Percentiles rank a stretch among this genome's conserved stretches.
phyloP scores from a whole-genome alignment of 2,329 filamentous ascomycete species.

The Colletotrichum sp. region DNA sequence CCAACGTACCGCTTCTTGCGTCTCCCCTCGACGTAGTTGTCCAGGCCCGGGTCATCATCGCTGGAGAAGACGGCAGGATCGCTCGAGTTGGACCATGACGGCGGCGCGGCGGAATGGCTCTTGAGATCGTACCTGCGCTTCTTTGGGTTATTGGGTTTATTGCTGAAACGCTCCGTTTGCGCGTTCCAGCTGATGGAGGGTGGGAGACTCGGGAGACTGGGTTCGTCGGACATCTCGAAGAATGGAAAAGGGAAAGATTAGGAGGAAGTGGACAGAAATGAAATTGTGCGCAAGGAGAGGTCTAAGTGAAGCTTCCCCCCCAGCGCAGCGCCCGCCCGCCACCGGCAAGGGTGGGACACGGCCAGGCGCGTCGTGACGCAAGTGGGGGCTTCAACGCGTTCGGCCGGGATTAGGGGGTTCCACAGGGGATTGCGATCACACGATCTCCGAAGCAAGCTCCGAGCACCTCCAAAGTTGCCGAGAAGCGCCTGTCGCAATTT shows the following conservation, averaged over 20 bases:
- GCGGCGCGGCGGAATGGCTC: conserved; percentile 28
- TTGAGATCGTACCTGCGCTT: conserved; percentile 40
- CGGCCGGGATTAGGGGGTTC: not conserved
- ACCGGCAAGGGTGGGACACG: conserved; percentile 5
- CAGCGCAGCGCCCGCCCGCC: not conserved
- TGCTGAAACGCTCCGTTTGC: conserved; percentile 41
- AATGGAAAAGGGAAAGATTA: not conserved
- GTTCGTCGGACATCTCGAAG: conserved; percentile 42
- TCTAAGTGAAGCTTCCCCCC: conserved; percentile 1
- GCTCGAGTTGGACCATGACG: conserved; percentile 63
- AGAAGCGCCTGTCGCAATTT: not conserved
- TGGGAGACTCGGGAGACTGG: conserved; percentile 42
- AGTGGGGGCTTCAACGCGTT: conserved; percentile 11
- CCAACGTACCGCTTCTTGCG: conserved; percentile 69
- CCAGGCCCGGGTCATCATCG: conserved; percentile 70
- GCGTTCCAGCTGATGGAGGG: conserved; percentile 40
- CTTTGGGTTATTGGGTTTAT: conserved; percentile 39
- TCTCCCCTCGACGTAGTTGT: conserved; percentile 64
- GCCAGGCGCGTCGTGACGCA: conserved; percentile 13
- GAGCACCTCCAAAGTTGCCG: not conserved
- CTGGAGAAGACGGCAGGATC: conserved; percentile 75
- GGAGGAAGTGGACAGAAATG: not conserved
- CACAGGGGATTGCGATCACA: not conserved
- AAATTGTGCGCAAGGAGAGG: not conserved
- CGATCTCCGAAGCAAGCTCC: conserved; percentile 19